Conservation (phyloP, 2,329 filamentous ascomycete genomes). For the Beauveria brongniartii region DNA sequence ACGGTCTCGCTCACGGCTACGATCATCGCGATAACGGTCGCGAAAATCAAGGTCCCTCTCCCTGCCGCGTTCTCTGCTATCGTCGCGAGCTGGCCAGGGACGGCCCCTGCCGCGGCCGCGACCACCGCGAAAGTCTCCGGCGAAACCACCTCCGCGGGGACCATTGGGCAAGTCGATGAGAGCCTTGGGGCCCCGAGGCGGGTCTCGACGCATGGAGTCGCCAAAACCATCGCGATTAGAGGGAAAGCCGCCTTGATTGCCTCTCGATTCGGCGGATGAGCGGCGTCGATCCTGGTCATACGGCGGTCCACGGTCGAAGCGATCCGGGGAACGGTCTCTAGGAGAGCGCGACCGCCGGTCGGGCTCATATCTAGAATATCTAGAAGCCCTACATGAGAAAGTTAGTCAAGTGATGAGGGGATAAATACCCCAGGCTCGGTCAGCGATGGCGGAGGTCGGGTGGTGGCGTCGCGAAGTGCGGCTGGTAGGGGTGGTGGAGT, state of each 20-base stretch:
- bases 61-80: slow-evolving; percentile 52
- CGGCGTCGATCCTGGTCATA: slow-evolving; percentile 63
- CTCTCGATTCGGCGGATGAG: slow-evolving; percentile 50
- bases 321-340: slow-evolving; percentile 62
- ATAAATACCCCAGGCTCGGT: not conserved
- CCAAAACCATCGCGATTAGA: slow-evolving; percentile 50
- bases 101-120: slow-evolving; percentile 47
- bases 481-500: not conserved
- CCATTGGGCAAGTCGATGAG: slow-evolving; percentile 62
- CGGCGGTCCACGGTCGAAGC: slow-evolving; percentile 48
- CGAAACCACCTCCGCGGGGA: slow-evolving; percentile 54
- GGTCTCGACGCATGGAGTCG: slow-evolving; percentile 54
- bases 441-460: not conserved
- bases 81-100: slow-evolving; percentile 50
- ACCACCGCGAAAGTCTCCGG: slow-evolving; percentile 53
- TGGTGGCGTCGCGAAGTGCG: not conserved
- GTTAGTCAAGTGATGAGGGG: not conserved
- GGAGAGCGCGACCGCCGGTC: slow-evolving; percentile 57
- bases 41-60: slow-evolving; percentile 54
- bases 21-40: slow-evolving; percentile 52
- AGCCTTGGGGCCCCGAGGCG: slow-evolving; percentile 75
- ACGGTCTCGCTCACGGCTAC: slow-evolving; percentile 50
- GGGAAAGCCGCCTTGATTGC: slow-evolving; percentile 52
- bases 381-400: slow-evolving; percentile 34
- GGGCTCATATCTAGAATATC: slow-evolving; percentile 55